These are phyloP conservation scores for Fusarium sp. DNA, from an alignment of 2,329 filamentous ascomycete species.

Conservation along the genomic window DNA sequence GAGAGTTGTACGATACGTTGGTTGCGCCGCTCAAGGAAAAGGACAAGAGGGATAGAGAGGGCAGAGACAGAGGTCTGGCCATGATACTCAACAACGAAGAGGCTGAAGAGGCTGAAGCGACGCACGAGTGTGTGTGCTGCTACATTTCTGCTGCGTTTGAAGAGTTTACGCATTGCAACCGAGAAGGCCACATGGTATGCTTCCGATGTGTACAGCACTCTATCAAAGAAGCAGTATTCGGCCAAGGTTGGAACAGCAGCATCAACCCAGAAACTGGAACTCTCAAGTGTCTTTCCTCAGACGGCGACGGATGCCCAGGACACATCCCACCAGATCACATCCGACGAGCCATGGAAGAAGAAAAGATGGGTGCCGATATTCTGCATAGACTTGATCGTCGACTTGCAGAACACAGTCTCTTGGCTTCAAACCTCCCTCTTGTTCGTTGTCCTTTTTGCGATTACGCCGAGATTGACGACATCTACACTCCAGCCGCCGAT, in stretches of 20 bases:
- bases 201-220: constrained; percentile 83
- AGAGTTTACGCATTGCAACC: constrained; percentile 74
- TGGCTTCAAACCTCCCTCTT: constrained; percentile 76
- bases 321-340: constrained; percentile 74
- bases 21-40: constrained; percentile 61
- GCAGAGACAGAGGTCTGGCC: constrained; percentile 62
- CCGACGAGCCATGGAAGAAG: constrained; percentile 72
- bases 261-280: constrained; percentile 77
- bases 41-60: constrained; percentile 54
- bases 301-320: constrained; percentile 74
- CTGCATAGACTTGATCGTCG: constrained; percentile 79
- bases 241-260: constrained; percentile 86
- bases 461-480: constrained; percentile 87
- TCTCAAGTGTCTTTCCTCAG: constrained; percentile 81
- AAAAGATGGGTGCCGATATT: constrained; percentile 73
- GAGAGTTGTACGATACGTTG: constrained; percentile 66
- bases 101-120: constrained; percentile 63
- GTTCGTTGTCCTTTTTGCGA: constrained; percentile 88
- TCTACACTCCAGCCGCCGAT: constrained; percentile 67
- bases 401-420: constrained; percentile 76
- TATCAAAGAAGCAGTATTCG: constrained; percentile 86
- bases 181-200: constrained; percentile 75
- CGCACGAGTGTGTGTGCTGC: constrained; percentile 80
- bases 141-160: constrained; percentile 75
- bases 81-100: constrained; percentile 63